Evolutionary conservation across 208 protist genomes (phyloP), one percentile per base, ranked within the genome.

Genomic region (Acanthamoeba polyphaga): DNA sequence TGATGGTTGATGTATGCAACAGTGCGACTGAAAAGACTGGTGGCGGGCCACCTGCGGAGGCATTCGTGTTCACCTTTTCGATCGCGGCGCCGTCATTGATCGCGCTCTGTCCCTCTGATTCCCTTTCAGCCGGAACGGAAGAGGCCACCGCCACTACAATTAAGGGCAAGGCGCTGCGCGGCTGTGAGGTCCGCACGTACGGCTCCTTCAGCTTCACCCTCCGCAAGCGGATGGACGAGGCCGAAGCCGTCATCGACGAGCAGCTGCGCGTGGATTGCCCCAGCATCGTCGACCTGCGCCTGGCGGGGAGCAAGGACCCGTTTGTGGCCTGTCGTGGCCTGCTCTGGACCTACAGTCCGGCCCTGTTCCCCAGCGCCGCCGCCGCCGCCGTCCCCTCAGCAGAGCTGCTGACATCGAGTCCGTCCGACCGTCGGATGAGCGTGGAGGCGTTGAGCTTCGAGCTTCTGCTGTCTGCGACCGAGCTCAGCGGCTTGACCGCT

Each of bases 251-350:
- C 68, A 76, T 76, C 68, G 68, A 76, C 29, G 68, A 76, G n/a
- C 68, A 76, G 27, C 32, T 76, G 27, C 68, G 68, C 27, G 32
- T 76, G 13, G 68, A 76, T 38, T 76, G 68, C 68, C 68, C 68
- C 32, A 76, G 68, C 68, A 38, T 76, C 32, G 68, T 38, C 29
- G 68, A 76, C 68, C 68, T 76, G 17, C 68, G 68, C 27, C 32
- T 38, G 13, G 68, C 27, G 24, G 68, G 68, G 19, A 76, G 32
- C 32, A 76, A 76, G 27, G 68, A 76, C 32, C 17, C 68, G 13
- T 76, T 76, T n/a, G 68, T 76, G 68, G 68, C 68, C 27, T 76
- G 68, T 32, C 68, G 68, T 76, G 68, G 68, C 68, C 32, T 76
- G 68, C 68, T 76, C 29, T 76, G 68, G 68, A 76, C 68, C n/a